Conservation (phyloP, 352 stramenopile species). For the Pythium sp. region DNA sequence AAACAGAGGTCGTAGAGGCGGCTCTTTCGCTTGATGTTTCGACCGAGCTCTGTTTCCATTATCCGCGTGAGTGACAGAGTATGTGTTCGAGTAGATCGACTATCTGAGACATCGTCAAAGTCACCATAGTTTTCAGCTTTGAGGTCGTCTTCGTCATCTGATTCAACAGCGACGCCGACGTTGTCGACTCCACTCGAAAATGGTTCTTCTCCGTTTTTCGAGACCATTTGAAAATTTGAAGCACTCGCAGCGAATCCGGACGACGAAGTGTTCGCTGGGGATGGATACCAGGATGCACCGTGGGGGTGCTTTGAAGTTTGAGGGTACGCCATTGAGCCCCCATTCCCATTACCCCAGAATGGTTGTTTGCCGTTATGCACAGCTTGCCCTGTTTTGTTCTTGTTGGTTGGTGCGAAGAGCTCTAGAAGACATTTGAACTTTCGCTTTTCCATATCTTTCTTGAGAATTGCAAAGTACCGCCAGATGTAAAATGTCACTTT, state of each 20-base stretch:
- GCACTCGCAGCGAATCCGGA: not conserved
- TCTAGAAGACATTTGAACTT: slow-evolving; percentile 36
- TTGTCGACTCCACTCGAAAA: not conserved
- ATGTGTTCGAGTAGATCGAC: not conserved
- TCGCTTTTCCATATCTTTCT: slow-evolving; percentile 40
- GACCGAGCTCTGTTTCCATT: slow-evolving; percentile 56
- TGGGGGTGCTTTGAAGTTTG: not conserved
- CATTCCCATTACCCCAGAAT: slow-evolving; percentile 9
- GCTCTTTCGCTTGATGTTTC: slow-evolving; percentile 59
- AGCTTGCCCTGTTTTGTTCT: slow-evolving; percentile 20
- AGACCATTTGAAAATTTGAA: slow-evolving; percentile 4
- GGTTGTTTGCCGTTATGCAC: slow-evolving; percentile 11
- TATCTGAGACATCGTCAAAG: not conserved
- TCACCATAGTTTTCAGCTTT: not conserved
- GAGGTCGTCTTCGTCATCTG: slow-evolving; percentile 4
- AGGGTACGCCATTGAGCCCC: not conserved
- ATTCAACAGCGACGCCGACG: not conserved
- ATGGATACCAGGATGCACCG: slow-evolving; percentile 13
- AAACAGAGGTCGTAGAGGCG: slow-evolving; percentile 57
- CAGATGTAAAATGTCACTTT: slow-evolving; percentile 49
- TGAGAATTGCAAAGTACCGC: slow-evolving; percentile 62
- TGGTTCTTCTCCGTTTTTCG: not conserved
- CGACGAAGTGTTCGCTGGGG: not conserved
- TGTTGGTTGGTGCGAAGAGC: slow-evolving; percentile 20
- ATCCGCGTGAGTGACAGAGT: slow-evolving; percentile 39